A percentile compares a stretch with the other conserved stretches of the same genome.
phyloP scores from a whole-genome alignment of 1,284 basidiomycete species.

The Rhodotorula sp. region DNA sequence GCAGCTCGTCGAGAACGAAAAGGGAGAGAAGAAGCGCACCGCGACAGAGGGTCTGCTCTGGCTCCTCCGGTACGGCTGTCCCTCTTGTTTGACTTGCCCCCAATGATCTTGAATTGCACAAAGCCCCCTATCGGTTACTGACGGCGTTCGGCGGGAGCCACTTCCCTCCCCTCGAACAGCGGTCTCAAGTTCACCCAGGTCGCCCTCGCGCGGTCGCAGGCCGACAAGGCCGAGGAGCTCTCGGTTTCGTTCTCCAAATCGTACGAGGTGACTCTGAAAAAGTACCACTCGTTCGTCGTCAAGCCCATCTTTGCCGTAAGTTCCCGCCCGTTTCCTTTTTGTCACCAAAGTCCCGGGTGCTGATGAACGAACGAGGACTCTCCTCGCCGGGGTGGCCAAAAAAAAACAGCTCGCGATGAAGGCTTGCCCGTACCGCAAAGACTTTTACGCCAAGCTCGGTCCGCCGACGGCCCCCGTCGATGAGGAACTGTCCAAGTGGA shows the following conservation, averaged over 20 bases:
- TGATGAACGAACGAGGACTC: too few relatives aligned
- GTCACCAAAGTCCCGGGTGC: too few relatives aligned
- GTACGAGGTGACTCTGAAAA: conserved; percentile 78
- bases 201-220: conserved; percentile 71
- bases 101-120: not conserved
- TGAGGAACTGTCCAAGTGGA: conserved; percentile 73
- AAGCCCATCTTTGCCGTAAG: conserved; percentile 78
- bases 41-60: conserved; percentile 92
- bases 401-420: conserved; percentile 81
- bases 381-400: not conserved
- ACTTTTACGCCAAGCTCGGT: conserved; percentile 87
- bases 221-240: conserved; percentile 69
- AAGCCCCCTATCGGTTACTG: not conserved
- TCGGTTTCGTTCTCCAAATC: conserved; percentile 72
- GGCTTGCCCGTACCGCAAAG: conserved; percentile 88
- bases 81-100: not conserved
- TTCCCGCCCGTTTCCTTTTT: too few relatives aligned
- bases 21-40: conserved; percentile 74
- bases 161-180: conserved; percentile 48
- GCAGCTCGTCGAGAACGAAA: conserved; percentile 78
- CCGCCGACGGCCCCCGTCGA: conserved; percentile 66
- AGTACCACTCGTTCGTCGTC: conserved; percentile 84
- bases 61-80: conserved; percentile 67
- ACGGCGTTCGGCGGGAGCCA: too few relatives aligned
- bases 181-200: conserved; percentile 88